Conservation (phyloP, 371 early-diverging fungal genomes). For the Batkoa obscura region DNA sequence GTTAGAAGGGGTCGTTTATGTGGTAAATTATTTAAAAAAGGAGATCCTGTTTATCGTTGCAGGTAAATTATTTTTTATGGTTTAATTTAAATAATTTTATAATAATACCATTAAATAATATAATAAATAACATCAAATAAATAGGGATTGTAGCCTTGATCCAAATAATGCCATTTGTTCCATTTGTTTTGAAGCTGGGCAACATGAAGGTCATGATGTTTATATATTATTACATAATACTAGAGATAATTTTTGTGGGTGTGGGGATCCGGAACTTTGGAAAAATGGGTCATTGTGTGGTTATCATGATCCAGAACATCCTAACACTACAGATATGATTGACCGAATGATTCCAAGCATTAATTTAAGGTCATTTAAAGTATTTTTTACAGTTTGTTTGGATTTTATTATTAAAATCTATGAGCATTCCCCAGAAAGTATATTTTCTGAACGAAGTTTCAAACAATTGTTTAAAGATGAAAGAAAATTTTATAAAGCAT, state of each 20-base stretch:
- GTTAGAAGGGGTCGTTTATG: too few relatives aligned
- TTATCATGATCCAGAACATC: constrained; percentile 34
- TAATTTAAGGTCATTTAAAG: neutral
- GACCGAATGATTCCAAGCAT: neutral
- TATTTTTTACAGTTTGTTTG: neutral
- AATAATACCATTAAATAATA: neutral
- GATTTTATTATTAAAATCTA: neutral
- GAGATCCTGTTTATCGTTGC: constrained; percentile 4
- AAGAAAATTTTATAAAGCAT: neutral
- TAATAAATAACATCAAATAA: neutral
- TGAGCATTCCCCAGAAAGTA: neutral
- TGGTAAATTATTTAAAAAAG: constrained; percentile 3
- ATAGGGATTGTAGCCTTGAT: constrained; percentile 79
- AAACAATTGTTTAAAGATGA: neutral
- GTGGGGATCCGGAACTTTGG: constrained; percentile 93
- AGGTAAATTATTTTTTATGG: neutral
- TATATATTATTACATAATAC: constrained; percentile 20
- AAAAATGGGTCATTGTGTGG: constrained; percentile 58
- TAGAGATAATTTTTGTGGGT: constrained; percentile 64
- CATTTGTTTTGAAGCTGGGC: constrained; percentile 75
- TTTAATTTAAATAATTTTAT: neutral
- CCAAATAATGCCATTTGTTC: constrained; percentile 89
- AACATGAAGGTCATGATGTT: constrained; percentile 88
- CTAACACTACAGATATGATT: neutral
- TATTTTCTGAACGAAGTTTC: neutral